Base-by-base conservation (phyloP, 352 stramenopile genomes). In the Phytophthora kernoviae region DNA sequence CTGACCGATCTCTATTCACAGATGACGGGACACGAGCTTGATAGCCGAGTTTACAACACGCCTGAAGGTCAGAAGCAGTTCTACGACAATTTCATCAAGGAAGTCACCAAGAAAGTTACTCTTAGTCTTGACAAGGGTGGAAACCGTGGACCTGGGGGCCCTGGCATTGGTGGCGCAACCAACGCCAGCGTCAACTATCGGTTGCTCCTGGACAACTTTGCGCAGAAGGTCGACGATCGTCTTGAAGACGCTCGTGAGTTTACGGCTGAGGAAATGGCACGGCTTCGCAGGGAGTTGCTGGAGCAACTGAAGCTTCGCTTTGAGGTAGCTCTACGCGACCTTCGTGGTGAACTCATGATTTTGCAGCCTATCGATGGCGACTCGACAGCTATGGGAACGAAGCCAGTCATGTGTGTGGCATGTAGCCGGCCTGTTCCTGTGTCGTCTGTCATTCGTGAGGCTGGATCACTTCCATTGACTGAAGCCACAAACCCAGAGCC, bases 41-140 rank as follows among this genome's bases (percentile, higher is more conserved):
- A 88, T 26, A 73, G 73, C 0, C 73, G 67, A 30, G 72, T 88
- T 45, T 58, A 81, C 39, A 65, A 73, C 9, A 61, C 58, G 6
- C 62, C 82, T 1, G 77, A 77, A 54, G 67, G 54, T 5, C 77
- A 86, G 48, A 78, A 75, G 33, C 77, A 89, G 42, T 75, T 87
- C 27, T 90, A 91, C 66, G 84, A 94, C 48, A 70, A 69, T 7
- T 79, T 90, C 32, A 71, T 92, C 45, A 83, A 86, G 41, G 84
- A 91, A 60, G 65, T 94, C 24, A 90, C 77, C 9, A 91, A 93
- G 53, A 94, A 91, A 54, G 85, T 94, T 30, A 81, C 78, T 9
- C 63, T 82, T 41, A 58, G 69, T 4, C 58, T 88, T 27, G 46
- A 90, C 17, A 80, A 81, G 30, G 50, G 52, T 32, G 79, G 88